These are phyloP conservation scores for Paecilomyces dactylethromorphus DNA, from an alignment of 2,329 filamentous ascomycete genomes.

Conservation along the genomic window DNA sequence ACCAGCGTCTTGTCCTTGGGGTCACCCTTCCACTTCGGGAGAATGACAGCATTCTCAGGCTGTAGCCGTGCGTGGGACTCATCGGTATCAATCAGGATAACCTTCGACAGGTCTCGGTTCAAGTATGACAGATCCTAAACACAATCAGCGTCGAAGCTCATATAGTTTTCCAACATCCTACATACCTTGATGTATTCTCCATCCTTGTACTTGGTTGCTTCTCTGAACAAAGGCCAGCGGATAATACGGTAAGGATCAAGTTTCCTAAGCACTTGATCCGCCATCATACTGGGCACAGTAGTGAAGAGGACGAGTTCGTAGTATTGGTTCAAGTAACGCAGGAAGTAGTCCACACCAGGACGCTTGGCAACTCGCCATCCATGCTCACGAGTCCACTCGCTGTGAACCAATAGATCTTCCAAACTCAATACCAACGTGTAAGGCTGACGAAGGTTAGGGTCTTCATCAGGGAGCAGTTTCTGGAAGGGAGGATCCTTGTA, in stretches of 20 bases:
- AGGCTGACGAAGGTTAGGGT: slow-evolving; percentile 73
- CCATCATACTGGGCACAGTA: slow-evolving; percentile 73
- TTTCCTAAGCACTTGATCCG: slow-evolving; percentile 83
- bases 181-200: slow-evolving; percentile 91
- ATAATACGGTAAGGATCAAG: slow-evolving; percentile 93
- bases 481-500: slow-evolving; percentile 95
- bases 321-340: slow-evolving; percentile 94
- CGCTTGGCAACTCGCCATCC: slow-evolving; percentile 94
- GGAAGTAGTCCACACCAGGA: slow-evolving; percentile 92
- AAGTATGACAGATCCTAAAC: slow-evolving; percentile 87
- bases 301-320: slow-evolving; percentile 98
- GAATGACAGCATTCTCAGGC: slow-evolving; percentile 91
- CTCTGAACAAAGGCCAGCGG: slow-evolving; percentile 88
- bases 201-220: slow-evolving; percentile 95
- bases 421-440: slow-evolving; percentile 90
- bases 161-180: slow-evolving; percentile 7
- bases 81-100: slow-evolving; percentile 89
- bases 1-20: slow-evolving; percentile 79
- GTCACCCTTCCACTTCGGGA: slow-evolving; percentile 85
- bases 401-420: slow-evolving; percentile 91
- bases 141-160: background rate
- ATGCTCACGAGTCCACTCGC: slow-evolving; percentile 87
- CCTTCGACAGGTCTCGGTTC: slow-evolving; percentile 91
- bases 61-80: slow-evolving; percentile 75
- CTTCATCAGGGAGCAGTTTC: slow-evolving; percentile 70